phyloP scores from a whole-genome alignment of 75 land plant genomes.

The Pinus albicaulis region DNA sequence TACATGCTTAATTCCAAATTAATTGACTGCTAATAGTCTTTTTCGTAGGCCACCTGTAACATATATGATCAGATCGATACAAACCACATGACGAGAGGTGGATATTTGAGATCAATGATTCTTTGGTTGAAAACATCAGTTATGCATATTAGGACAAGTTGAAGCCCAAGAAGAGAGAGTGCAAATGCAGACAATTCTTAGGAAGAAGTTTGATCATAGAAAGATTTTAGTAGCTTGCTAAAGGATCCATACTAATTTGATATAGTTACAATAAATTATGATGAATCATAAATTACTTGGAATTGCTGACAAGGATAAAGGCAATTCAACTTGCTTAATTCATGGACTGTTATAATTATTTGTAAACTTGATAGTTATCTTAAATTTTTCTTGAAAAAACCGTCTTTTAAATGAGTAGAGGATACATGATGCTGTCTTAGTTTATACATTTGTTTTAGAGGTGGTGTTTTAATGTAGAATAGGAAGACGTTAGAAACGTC shows the following conservation, averaged over 20 bases:
- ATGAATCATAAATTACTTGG: not conserved
- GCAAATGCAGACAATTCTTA: not conserved
- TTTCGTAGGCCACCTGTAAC: not conserved
- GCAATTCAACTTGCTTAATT: not conserved
- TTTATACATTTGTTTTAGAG: no score
- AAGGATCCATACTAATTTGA: not conserved
- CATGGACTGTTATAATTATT: not conserved
- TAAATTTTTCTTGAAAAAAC: no score
- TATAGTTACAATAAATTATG: not conserved
- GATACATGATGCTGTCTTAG: no score
- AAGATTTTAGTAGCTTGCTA: not conserved
- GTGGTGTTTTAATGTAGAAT: no score
- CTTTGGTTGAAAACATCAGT: not conserved
- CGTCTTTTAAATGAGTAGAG: no score
- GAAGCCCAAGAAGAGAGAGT: not conserved
- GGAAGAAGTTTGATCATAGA: not conserved
- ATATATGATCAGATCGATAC: not conserved
- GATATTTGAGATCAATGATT: not conserved
- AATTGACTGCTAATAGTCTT: not conserved
- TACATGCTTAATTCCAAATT: not conserved
- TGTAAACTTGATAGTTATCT: no score
- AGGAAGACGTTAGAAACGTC: no score
- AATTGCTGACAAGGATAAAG: not conserved
- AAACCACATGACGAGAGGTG: not conserved
- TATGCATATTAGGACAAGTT: not conserved